A percentile compares a stretch with the other conserved stretches of the same genome.
Evolutionary conservation across 768 basidiomycete species (phyloP).

Genomic region (Leccinum sublutescens): DNA sequence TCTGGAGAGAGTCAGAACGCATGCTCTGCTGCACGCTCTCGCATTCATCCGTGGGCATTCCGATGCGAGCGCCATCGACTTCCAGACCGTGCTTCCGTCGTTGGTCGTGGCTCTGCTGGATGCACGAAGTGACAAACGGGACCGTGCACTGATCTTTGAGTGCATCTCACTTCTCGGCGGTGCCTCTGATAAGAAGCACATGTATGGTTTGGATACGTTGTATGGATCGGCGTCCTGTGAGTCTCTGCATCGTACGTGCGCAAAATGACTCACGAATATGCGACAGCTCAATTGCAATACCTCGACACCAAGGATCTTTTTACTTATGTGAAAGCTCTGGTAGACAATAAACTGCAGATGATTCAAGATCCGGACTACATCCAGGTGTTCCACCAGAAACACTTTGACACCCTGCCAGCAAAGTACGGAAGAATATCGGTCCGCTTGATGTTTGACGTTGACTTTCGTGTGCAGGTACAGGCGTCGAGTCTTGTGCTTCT

Average conservation of each 20-base stretch:
- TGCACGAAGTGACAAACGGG: conserved; percentile 27
- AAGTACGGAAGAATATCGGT: conserved; percentile 37
- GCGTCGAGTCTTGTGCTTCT: conserved; percentile 67
- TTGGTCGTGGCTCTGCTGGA: conserved; percentile 56
- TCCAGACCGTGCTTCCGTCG: conserved; percentile 75
- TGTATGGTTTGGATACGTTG: conserved; percentile 73
- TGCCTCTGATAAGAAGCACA: conserved; percentile 41
- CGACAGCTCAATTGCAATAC: conserved; percentile 57
- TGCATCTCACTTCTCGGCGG: conserved; percentile 51
- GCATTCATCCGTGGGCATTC: conserved; percentile 80
- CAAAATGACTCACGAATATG: conserved; percentile 17
- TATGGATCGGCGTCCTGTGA: conserved; percentile 63
- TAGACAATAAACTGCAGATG: conserved; percentile 52
- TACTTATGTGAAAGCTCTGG: conserved; percentile 54
- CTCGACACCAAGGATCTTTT: conserved; percentile 62
- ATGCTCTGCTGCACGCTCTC: conserved; percentile 70
- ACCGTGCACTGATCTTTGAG: conserved; percentile 43
- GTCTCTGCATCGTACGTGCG: conserved; percentile 20
- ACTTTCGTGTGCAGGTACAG: conserved; percentile 51
- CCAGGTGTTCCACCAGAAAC: conserved; percentile 56
- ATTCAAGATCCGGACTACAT: conserved; percentile 59
- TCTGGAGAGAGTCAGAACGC: conserved; percentile 39
- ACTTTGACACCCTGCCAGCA: conserved; percentile 43
- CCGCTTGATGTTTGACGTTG: conserved; percentile 34
- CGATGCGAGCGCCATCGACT: conserved; percentile 59